These are phyloP conservation scores for Saposhnikovia divaricata DNA, from an alignment of 129 eudicot species.

Conservation along the genomic window DNA sequence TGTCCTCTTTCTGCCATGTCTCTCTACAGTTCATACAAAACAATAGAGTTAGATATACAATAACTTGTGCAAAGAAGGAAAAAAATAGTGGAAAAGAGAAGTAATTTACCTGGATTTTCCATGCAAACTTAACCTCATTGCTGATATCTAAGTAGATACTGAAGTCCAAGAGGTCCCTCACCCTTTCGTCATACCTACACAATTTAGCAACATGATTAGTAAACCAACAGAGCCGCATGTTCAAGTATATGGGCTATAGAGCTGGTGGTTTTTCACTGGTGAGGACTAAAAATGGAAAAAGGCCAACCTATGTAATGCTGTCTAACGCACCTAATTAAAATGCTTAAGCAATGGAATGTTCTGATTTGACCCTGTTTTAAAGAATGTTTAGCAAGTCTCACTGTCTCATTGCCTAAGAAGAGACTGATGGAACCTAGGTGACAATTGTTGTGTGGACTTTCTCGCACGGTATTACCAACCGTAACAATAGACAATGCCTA, in stretches of 20 bases:
- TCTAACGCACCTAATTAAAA: too few relatives aligned
- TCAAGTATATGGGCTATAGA: background rate
- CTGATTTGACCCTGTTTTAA: background rate
- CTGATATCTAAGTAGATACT: constrained; percentile 95
- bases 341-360: too few relatives aligned
- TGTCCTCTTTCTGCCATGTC: constrained; percentile 99
- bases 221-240: background rate
- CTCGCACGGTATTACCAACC: background rate
- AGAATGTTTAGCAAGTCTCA: background rate
- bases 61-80: background rate
- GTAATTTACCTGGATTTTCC: constrained; percentile 78
- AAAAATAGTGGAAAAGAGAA: background rate
- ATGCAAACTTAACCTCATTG: constrained; percentile 89
- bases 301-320: background rate
- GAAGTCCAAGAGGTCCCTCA: constrained; percentile 90
- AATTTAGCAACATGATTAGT: background rate
- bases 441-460: background rate
- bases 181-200: constrained; percentile 71
- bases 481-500: background rate
- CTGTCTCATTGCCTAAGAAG: background rate
- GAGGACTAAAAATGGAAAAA: background rate
- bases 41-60: background rate
- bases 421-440: background rate
- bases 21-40: constrained; percentile 45
- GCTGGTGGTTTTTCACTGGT: background rate